phyloP scores from a whole-genome alignment of 352 stramenopile species.

The Pythium dissimile region DNA sequence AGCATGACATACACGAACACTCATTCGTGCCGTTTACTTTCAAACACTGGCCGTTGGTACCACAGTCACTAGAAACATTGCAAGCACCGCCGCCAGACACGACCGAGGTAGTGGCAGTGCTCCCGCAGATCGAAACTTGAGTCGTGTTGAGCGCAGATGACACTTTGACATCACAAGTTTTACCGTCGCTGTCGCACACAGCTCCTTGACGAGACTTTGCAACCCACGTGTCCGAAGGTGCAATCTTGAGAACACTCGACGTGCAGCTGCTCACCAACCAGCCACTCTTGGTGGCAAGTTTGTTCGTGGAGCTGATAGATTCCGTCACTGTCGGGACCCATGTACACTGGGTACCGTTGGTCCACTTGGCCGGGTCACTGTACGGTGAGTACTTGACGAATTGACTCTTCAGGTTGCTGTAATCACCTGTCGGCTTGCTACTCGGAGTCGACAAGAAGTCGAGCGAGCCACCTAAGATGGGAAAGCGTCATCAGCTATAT shows the following conservation, averaged over 20 bases:
- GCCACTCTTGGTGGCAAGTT: conserved; percentile 42
- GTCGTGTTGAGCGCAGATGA: conserved; percentile 48
- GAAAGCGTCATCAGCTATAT: background rate
- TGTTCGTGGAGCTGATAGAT: conserved; percentile 54
- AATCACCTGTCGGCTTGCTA: conserved; percentile 54
- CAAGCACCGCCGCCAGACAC: conserved; percentile 57
- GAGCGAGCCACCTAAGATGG: conserved; percentile 41
- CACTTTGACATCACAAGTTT: conserved; percentile 61
- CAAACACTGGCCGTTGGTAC: conserved; percentile 71
- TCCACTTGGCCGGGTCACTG: conserved; percentile 53
- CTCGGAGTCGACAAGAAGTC: conserved; percentile 58
- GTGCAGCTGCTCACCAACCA: conserved; percentile 69
- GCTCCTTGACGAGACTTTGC: conserved; percentile 69
- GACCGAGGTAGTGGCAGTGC: conserved; percentile 37
- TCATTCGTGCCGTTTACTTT: conserved; percentile 52
- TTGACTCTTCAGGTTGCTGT: conserved; percentile 65
- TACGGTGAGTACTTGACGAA: conserved; percentile 61
- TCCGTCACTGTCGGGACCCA: conserved; percentile 57
- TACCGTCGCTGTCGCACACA: conserved; percentile 55
- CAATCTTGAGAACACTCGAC: conserved; percentile 49
- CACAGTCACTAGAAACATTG: conserved; percentile 57
- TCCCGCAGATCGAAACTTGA: conserved; percentile 68
- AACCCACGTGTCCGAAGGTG: conserved; percentile 60
- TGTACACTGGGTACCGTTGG: conserved; percentile 46
- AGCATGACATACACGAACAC: conserved; percentile 72